Evolutionary conservation across 2,329 filamentous ascomycete species (phyloP).

Genomic region (Penicillium concentricum): DNA sequence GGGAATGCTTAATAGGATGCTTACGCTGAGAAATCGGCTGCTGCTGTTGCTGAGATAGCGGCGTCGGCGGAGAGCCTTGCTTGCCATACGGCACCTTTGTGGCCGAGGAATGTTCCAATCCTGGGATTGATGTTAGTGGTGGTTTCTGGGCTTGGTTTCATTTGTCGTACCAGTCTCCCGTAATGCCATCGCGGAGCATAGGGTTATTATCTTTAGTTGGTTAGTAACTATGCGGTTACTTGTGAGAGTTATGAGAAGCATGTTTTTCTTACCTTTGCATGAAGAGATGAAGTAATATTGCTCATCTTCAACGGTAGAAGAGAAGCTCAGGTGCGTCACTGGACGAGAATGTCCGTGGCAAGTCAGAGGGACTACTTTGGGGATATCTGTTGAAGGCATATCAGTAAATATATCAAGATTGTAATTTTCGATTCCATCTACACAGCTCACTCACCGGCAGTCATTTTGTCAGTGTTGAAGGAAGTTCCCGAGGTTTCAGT

Average conservation of each 20-base stretch:
- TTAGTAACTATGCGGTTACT: neutral
- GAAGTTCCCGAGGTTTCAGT: constrained; percentile 3
- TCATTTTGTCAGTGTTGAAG: constrained; percentile 13
- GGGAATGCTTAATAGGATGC: constrained; percentile 26
- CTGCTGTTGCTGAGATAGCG: constrained; percentile 83
- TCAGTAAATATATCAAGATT: neutral
- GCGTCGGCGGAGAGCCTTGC: constrained; percentile 86
- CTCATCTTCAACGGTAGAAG: constrained; percentile 75
- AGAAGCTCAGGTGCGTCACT: constrained; percentile 89
- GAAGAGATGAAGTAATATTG: constrained; percentile 91
- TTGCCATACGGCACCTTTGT: constrained; percentile 98
- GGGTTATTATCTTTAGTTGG: constrained; percentile 78
- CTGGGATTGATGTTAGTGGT: constrained; percentile 35
- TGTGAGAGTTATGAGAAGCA: neutral
- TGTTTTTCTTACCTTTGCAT: constrained; percentile 69
- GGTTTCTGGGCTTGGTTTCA: neutral
- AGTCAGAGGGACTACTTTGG: constrained; percentile 76
- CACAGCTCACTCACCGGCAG: constrained; percentile 14
- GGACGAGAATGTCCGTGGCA: constrained; percentile 93
- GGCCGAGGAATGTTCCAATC: constrained; percentile 97
- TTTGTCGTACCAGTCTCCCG: constrained; percentile 75
- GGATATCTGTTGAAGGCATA: constrained; percentile 34
- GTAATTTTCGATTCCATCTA: neutral
- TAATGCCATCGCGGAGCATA: constrained; percentile 94
- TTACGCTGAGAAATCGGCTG: constrained; percentile 92